Percentiles rank a stretch among this genome's conserved stretches.
These are phyloP conservation scores for Ambrosia artemisiifolia DNA, from an alignment of 129 eudicot species.

Conservation along the genomic window DNA sequence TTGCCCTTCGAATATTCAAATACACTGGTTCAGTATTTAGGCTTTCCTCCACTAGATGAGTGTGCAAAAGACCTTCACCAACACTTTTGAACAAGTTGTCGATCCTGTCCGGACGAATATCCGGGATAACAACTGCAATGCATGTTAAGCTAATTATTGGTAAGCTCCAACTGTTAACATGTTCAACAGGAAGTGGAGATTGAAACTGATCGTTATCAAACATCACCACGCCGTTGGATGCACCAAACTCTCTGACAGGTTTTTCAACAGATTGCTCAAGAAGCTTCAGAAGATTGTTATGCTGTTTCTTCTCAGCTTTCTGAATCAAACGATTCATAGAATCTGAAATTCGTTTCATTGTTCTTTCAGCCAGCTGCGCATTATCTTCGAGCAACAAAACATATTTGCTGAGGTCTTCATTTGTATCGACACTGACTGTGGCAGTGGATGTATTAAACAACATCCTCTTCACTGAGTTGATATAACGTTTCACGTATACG, in stretches of 20 bases:
- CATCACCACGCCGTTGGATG: neutral
- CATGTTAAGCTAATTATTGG: slow-evolving; percentile 12
- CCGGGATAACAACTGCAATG: neutral
- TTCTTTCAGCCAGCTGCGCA: neutral
- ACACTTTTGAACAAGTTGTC: slow-evolving; percentile 1
- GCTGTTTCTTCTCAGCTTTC: neutral
- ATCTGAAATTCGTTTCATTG: neutral
- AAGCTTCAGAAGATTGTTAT: neutral
- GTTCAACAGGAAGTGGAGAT: neutral
- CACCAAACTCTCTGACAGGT: neutral
- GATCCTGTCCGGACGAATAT: neutral
- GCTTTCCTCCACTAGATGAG: slow-evolving; percentile 7
- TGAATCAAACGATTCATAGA: slow-evolving; percentile 2
- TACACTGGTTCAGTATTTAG: neutral
- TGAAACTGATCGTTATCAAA: neutral
- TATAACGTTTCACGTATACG: neutral
- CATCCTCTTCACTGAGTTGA: neutral
- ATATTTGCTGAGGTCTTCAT: neutral
- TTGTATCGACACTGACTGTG: neutral
- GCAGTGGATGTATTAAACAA: neutral
- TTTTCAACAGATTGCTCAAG: neutral
- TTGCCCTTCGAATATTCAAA: neutral
- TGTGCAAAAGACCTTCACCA: neutral
- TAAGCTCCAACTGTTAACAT: slow-evolving; percentile 10
- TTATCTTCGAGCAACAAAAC: neutral